A percentile compares a stretch with the other conserved stretches of the same genome.
Evolutionary conservation across 192 early-diverging fungal genomes (phyloP).

Genomic region (Glomus cerebriforme): DNA sequence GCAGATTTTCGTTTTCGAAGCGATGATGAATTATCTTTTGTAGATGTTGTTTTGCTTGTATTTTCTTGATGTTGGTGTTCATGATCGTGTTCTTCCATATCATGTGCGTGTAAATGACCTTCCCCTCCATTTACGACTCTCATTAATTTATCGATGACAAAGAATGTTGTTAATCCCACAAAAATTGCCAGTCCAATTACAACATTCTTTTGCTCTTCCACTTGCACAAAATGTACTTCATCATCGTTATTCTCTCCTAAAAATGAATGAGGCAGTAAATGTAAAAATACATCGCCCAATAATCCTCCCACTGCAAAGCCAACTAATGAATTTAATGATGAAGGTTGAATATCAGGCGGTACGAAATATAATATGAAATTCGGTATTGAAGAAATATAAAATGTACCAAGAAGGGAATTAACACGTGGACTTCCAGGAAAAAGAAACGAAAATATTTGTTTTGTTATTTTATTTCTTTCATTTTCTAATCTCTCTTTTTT

Average conservation of each 20-base stretch:
- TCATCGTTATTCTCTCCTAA: constrained; percentile 48
- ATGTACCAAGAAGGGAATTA: constrained; percentile 71
- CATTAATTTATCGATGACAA: constrained; percentile 84
- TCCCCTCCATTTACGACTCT: constrained; percentile 69
- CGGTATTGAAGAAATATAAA: constrained; percentile 82
- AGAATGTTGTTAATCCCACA: constrained; percentile 73
- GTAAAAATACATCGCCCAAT: constrained; percentile 83
- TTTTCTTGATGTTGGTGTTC: constrained; percentile 44
- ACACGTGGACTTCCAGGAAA: constrained; percentile 60
- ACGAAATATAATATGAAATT: constrained; percentile 80
- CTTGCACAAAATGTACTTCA: constrained; percentile 42
- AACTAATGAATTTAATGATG: constrained; percentile 72
- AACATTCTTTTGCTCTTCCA: constrained; percentile 57
- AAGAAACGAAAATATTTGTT: constrained; percentile 52
- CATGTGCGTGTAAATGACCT: constrained; percentile 62
- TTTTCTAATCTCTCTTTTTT: neutral
- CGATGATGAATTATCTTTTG: neutral
- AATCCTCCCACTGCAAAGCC: constrained; percentile 87
- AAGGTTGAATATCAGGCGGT: constrained; percentile 61
- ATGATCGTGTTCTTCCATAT: constrained; percentile 50
- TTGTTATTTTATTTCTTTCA: constrained; percentile 37
- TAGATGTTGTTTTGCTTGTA: neutral
- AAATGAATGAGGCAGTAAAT: constrained; percentile 80
- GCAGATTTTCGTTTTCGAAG: neutral
- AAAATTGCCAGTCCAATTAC: constrained; percentile 77